Conservation (phyloP, 1,284 basidiomycete genomes). For the Phlebopus sp. region DNA sequence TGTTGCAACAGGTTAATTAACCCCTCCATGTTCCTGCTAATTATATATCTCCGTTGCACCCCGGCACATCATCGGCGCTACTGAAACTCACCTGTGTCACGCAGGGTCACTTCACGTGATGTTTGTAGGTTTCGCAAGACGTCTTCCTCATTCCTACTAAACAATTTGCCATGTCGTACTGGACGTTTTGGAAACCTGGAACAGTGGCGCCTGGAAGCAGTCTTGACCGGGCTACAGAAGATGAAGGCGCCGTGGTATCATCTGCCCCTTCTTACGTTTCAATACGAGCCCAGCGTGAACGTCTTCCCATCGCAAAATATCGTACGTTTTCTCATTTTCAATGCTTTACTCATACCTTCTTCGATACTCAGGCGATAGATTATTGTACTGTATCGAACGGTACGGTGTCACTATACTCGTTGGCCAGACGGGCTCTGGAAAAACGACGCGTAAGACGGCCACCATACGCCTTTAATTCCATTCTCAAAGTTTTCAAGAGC, state of each 20-base stretch:
- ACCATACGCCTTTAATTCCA: background rate
- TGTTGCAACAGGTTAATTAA: too few species aligned
- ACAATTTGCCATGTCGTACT: constrained; percentile 41
- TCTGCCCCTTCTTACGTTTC: constrained; percentile 64
- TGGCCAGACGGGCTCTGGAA: constrained; percentile 96
- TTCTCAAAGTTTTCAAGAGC: constrained; percentile 49
- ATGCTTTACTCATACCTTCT: background rate
- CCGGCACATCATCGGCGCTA: too few species aligned
- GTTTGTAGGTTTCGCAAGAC: too few species aligned
- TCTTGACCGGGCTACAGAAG: constrained; percentile 79
- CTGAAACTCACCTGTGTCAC: too few species aligned
- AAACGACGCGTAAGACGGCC: constrained; percentile 84
- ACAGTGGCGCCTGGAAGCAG: constrained; percentile 83
- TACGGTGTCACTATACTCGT: constrained; percentile 86
- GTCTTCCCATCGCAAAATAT: constrained; percentile 87
- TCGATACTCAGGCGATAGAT: constrained; percentile 54
- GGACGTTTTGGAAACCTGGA: constrained; percentile 82
- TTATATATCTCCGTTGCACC: too few species aligned
- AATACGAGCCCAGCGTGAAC: constrained; percentile 72
- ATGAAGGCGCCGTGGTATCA: constrained; percentile 66
- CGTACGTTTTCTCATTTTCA: constrained; percentile 48
- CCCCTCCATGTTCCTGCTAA: too few species aligned
- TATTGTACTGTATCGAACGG: constrained; percentile 83
- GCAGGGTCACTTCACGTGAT: too few species aligned
- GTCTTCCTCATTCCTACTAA: too few species aligned